Evolutionary conservation across 2,329 filamentous ascomycete genomes (phyloP), one percentile per base, ranked within the genome.

Genomic region (Rutstroemia sp.): DNA sequence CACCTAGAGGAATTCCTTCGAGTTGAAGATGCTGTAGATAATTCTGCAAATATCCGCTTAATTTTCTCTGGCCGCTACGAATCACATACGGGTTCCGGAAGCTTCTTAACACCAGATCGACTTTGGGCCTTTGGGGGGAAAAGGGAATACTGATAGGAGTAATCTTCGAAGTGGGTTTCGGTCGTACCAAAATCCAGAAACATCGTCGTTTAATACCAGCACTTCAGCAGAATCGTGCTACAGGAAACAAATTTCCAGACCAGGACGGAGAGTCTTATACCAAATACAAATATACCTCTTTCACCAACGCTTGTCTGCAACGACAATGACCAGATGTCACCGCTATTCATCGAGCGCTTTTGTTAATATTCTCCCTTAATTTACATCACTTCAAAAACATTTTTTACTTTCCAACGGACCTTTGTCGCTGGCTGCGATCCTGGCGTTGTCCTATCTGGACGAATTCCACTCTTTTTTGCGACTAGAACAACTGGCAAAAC

Each of bases 241-340:
- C 53, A 48, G 19, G 39, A 51, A 51, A 51, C 53, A 37, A 39
- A 51, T 45, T 50, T 45, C 37, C 30, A 38, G 37, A 48, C 21
- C n/a, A 21, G 39, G 44, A 38, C 38, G 34, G 51, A 45, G 21
- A 10, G 7, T 34, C 44, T 34, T 16, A 45, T 23, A 56, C 37
- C 34, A 27, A 25, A 47, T 30, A 47, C 44, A 25, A 47, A 25
- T 47, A 47, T 12, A 47, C 10, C 39, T 25, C 30, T 51, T 51
- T 25, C 59, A 55, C 58, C 47, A 53, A 58, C 19, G 54, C 61
- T 61, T 61, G 59, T 65, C 63, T 61, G 63, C 59, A 58, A 66
- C 61, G 64, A 71, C 68, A 68, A 71, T 71, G 69, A 69, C 67
- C 63, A 65, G 63, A 69, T 68, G 66, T 68, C 61, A 61, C 63